Base-by-base conservation (phyloP, 2,329 filamentous ascomycete species). In the Zymoseptoria crescenta region DNA sequence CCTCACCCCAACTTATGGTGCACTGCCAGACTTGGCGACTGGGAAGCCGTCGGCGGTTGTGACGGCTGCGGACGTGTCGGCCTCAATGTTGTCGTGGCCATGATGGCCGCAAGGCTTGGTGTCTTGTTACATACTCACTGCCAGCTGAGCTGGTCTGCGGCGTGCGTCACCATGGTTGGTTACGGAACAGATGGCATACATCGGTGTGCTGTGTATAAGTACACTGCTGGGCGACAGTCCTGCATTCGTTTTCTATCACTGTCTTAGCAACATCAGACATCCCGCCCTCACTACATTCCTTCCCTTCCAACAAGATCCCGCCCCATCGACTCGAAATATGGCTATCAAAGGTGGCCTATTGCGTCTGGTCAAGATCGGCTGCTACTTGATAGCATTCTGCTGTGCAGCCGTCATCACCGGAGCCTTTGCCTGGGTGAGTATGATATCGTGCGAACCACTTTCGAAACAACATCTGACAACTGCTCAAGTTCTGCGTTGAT, bases 311-410 rank as follows among this genome's bases (percentile, higher is more conserved):
- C 35, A n/a, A 45, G 1, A n/a, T 16, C 35, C 2, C 13, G 5
- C 16, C n/a, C 35, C 2, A 45, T 16, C 16, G n/a, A 45, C 5
- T 16, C 13, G 53, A 51, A 16, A 10, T n/a, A 61, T 61, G 59
- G 59, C 56, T 6, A 56, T 61, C 50, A 55, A 48, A 6, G 59
- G 59, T 30, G 60, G 60, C 8, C 30, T 57, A 5, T 35, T 60
- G 19, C 60, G 60, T 45, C 29, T 62, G 16, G 52, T 60, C n/a
- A 52, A 60, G 55, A 60, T 58, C 48, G 27, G 20, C 21, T 51
- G 48, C 55, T 62, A 62, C 56, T 50, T 56, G 2, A 48, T 57
- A 27, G 58, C 58, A 8, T 62, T 57, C 35, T 54, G 55, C n/a
- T 57, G 45, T 29, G 56, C 57, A 9, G 19, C 56, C 1, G 49